phyloP scores from a whole-genome alignment of 176 grass and related monocot genomes.

The Eleusine indica region DNA sequence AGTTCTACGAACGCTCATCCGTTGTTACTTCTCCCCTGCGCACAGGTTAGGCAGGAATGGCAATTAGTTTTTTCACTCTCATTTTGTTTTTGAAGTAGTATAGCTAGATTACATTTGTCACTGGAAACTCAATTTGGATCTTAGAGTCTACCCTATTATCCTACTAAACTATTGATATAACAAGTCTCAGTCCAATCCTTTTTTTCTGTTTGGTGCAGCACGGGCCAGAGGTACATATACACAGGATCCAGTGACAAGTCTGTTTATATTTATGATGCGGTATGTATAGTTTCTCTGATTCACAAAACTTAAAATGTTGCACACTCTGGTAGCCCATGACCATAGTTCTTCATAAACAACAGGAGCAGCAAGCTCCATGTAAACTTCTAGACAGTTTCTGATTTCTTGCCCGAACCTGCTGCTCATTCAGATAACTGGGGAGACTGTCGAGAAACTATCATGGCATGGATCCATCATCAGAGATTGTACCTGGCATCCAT shows the following conservation, averaged over 20 bases:
- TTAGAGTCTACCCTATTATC: not conserved
- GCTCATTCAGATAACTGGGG: slow-evolving; percentile 59
- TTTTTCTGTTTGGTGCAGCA: slow-evolving; percentile 55
- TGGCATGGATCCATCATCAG: slow-evolving; percentile 73
- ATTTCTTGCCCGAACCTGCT: not conserved
- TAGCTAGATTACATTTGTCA: slow-evolving; percentile 5
- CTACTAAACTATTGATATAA: not conserved
- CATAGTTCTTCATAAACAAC: not conserved
- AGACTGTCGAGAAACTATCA: slow-evolving; percentile 51
- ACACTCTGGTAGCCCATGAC: not conserved
- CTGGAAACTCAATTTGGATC: not conserved
- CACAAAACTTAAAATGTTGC: not conserved
- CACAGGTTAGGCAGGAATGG: slow-evolving; percentile 57
- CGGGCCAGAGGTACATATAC: slow-evolving; percentile 96
- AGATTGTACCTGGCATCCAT: slow-evolving; percentile 93
- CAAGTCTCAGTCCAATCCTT: slow-evolving; percentile 5
- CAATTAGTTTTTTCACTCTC: slow-evolving; percentile 12
- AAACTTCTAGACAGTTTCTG: not conserved
- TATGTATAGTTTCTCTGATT: slow-evolving; percentile 33
- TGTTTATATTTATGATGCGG: slow-evolving; percentile 91
- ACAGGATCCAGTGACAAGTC: slow-evolving; percentile 81
- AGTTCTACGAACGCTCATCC: slow-evolving; percentile 79
- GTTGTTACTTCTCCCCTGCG: slow-evolving; percentile 92
- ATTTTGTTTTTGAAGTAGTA: slow-evolving; percentile 13
- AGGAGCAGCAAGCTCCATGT: not conserved